Evolutionary conservation across 805 yeast genomes (phyloP).

Genomic region (Suhomyces vadensis): DNA sequence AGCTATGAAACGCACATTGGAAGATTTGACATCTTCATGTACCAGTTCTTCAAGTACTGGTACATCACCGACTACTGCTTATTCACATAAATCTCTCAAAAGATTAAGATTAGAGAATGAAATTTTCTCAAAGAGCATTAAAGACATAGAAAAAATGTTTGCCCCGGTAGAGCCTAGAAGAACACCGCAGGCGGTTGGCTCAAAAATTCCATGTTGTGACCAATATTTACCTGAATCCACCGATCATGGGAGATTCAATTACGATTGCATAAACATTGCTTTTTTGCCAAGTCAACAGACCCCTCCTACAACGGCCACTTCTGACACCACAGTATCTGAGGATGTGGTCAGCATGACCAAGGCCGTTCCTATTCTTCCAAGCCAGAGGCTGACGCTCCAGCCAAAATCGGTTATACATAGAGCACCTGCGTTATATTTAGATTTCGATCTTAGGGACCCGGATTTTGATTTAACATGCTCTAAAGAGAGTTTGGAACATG

Average conservation of each 20-base stretch:
- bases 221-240: slow-evolving; percentile 4
- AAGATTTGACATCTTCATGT: slow-evolving; percentile 6
- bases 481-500: slow-evolving; percentile 12
- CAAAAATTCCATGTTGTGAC: slow-evolving; percentile 9
- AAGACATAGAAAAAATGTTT: slow-evolving; percentile 26
- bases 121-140: slow-evolving; percentile 24
- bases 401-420: slow-evolving; percentile 2
- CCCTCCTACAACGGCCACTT: neutral
- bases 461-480: slow-evolving; percentile 4
- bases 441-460: slow-evolving; percentile 9
- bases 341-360: neutral
- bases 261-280: slow-evolving; percentile 16
- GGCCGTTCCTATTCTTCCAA: slow-evolving; percentile 8
- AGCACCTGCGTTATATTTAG: slow-evolving; percentile 2
- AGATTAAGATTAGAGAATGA: slow-evolving; percentile 21
- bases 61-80: slow-evolving; percentile 7
- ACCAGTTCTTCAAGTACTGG: slow-evolving; percentile 4
- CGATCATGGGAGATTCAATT: slow-evolving; percentile 8
- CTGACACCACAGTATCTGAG: neutral
- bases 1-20: slow-evolving; percentile 10
- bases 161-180: slow-evolving; percentile 4
- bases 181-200: slow-evolving; percentile 4
- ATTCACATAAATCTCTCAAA: slow-evolving; percentile 18
- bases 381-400: slow-evolving; percentile 5
- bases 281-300: slow-evolving; percentile 9